Evolutionary conservation across 768 basidiomycete species (phyloP).

Genomic region (Auricularia cornea): DNA sequence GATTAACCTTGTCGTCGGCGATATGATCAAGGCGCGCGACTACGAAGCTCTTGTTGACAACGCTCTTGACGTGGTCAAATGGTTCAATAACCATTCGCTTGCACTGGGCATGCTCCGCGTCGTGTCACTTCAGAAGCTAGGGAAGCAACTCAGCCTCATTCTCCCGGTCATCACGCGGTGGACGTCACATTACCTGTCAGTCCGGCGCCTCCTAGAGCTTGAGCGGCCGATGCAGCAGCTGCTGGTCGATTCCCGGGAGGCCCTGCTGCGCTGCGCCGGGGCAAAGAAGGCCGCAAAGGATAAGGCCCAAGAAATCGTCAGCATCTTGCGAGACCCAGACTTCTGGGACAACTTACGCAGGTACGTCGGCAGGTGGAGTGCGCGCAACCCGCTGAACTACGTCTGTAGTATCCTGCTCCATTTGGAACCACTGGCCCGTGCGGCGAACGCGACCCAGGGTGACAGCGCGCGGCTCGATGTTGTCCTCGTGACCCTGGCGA

Average conservation of each 20-base stretch:
- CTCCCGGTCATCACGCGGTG: slow-evolving; percentile 18
- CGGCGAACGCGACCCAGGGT: slow-evolving; percentile 28
- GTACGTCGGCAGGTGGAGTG: background rate
- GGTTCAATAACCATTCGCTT: slow-evolving; percentile 27
- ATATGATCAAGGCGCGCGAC: slow-evolving; percentile 18
- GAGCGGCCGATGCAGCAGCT: background rate
- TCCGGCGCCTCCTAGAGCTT: background rate
- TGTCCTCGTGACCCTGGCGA: slow-evolving; percentile 25
- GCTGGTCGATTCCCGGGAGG: background rate
- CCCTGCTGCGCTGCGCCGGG: background rate
- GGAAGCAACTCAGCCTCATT: slow-evolving; percentile 16
- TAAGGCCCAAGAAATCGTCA: background rate
- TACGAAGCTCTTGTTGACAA: slow-evolving; percentile 11
- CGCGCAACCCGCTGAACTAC: background rate
- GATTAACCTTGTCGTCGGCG: slow-evolving; percentile 29
- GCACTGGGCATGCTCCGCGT: slow-evolving; percentile 20
- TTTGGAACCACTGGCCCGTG: slow-evolving; percentile 30
- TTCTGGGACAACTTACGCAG: background rate
- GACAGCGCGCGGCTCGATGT: slow-evolving; percentile 23
- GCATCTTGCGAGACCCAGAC: background rate
- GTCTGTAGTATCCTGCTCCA: slow-evolving; percentile 12
- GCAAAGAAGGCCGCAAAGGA: background rate
- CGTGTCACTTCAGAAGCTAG: slow-evolving; percentile 1
- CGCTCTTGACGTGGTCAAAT: slow-evolving; percentile 18
- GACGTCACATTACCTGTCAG: background rate